Conservation (phyloP, 768 basidiomycete genomes). For the Russula olivacea region DNA sequence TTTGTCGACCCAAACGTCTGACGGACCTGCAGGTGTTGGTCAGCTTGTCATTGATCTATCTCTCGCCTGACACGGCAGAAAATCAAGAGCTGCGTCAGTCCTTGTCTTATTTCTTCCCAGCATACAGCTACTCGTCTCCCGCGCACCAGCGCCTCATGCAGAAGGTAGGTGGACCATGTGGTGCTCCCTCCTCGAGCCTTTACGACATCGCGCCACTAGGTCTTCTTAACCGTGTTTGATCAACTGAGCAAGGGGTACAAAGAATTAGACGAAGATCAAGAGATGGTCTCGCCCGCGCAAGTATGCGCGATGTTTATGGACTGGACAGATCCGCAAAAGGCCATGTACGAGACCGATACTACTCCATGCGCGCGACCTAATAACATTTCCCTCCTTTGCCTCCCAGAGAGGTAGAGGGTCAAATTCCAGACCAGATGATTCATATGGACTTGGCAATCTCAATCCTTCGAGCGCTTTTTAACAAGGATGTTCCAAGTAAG, state of each 20-base stretch:
- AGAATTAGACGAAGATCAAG: constrained; percentile 64
- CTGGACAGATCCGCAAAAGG: constrained; percentile 83
- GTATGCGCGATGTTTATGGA: constrained; percentile 77
- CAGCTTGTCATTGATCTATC: constrained; percentile 52
- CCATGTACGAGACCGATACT: constrained; percentile 40
- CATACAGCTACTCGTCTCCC: constrained; percentile 77
- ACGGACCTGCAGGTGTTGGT: constrained; percentile 39
- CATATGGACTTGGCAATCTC: constrained; percentile 54
- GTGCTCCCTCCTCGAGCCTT: background rate
- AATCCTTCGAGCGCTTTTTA: constrained; percentile 45
- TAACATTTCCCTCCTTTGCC: constrained; percentile 1
- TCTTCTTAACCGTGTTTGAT: constrained; percentile 65
- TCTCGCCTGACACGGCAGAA: constrained; percentile 72
- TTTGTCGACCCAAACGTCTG: background rate
- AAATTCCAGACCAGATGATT: constrained; percentile 36
- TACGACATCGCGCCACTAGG: constrained; percentile 36
- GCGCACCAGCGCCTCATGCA: constrained; percentile 70
- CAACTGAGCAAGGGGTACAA: constrained; percentile 51
- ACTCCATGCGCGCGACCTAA: background rate
- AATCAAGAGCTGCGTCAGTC: constrained; percentile 86
- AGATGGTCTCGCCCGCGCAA: constrained; percentile 67
- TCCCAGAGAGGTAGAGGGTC: constrained; percentile 39
- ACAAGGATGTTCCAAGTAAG: constrained; percentile 49
- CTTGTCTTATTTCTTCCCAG: constrained; percentile 78
- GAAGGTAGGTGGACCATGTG: constrained; percentile 42